phyloP scores from a whole-genome alignment of 768 basidiomycete species.

The Hypholoma fasciculare region DNA sequence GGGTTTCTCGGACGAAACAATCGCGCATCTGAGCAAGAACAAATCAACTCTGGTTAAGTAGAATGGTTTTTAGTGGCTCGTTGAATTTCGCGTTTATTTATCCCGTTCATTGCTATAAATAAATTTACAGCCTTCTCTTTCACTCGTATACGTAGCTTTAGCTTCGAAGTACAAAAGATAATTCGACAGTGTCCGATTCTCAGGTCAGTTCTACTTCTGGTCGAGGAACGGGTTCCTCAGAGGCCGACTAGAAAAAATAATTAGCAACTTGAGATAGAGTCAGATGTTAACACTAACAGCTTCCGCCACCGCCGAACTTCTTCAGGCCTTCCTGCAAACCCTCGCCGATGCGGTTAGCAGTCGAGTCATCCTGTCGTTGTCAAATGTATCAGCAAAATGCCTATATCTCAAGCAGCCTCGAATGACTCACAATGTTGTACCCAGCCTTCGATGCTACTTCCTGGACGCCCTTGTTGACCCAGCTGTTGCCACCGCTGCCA shows the following conservation, averaged over 20 bases:
- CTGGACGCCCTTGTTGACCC: constrained; percentile 39
- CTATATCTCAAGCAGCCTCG: neutral
- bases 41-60: constrained; percentile 46
- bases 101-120: neutral
- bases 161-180: neutral
- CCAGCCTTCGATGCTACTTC: constrained; percentile 40
- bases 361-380: constrained; percentile 30
- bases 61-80: neutral
- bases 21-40: constrained; percentile 48
- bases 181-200: no score
- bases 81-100: neutral
- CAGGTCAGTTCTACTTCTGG: no score
- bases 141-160: neutral
- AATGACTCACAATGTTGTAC: constrained; percentile 40
- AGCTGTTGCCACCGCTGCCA: constrained; percentile 11
- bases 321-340: constrained; percentile 35
- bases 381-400: neutral
- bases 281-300: constrained; percentile 4
- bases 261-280: neutral
- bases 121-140: neutral
- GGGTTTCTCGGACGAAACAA: constrained; percentile 49
- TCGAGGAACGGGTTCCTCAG: neutral
- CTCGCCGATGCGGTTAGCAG: constrained; percentile 36
- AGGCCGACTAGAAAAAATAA: neutral
- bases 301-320: constrained; percentile 35